Conservation (phyloP, 495 filamentous ascomycete species). For the Penicillium cinerascens region DNA sequence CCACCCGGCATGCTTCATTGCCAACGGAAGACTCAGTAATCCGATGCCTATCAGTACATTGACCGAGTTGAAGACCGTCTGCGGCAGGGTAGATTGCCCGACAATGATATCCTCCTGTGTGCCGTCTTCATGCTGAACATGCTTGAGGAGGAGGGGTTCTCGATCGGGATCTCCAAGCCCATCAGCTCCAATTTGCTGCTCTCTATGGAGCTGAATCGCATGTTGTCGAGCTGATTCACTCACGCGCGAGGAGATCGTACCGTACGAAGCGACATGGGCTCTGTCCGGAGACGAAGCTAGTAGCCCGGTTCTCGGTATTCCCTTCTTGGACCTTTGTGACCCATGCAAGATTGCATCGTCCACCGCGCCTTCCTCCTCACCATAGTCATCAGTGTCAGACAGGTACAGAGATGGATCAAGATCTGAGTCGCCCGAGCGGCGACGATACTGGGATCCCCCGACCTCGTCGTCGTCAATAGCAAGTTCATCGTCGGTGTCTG, state of each 20-base stretch:
- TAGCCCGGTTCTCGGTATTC: constrained; percentile 18
- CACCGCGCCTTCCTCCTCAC: constrained; percentile 6
- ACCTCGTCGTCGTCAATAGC: constrained; percentile 22
- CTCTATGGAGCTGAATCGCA: constrained; percentile 66
- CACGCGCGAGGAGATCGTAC: constrained; percentile 65
- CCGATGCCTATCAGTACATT: constrained; percentile 94
- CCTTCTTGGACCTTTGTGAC: constrained; percentile 12
- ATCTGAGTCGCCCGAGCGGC: constrained; percentile 24
- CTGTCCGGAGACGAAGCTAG: constrained; percentile 59
- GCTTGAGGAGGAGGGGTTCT: constrained; percentile 78
- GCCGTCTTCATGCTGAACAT: constrained; percentile 82
- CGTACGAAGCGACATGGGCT: constrained; percentile 74
- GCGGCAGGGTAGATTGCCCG: constrained; percentile 88
- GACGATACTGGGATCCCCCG: constrained; percentile 31
- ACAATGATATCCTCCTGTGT: constrained; percentile 76
- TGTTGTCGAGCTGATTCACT: constrained; percentile 67
- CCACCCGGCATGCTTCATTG: constrained; percentile 89
- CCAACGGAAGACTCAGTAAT: constrained; percentile 82
- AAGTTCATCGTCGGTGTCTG: constrained; percentile 47
- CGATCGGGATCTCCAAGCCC: constrained; percentile 59
- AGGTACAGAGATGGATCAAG: constrained; percentile 27
- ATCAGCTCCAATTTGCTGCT: constrained; percentile 57
- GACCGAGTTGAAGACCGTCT: constrained; percentile 95
- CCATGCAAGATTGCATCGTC: background rate
- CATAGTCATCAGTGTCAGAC: constrained; percentile 26